phyloP scores from a whole-genome alignment of 2,329 filamentous ascomycete species.

The Alternaria ethzedia region DNA sequence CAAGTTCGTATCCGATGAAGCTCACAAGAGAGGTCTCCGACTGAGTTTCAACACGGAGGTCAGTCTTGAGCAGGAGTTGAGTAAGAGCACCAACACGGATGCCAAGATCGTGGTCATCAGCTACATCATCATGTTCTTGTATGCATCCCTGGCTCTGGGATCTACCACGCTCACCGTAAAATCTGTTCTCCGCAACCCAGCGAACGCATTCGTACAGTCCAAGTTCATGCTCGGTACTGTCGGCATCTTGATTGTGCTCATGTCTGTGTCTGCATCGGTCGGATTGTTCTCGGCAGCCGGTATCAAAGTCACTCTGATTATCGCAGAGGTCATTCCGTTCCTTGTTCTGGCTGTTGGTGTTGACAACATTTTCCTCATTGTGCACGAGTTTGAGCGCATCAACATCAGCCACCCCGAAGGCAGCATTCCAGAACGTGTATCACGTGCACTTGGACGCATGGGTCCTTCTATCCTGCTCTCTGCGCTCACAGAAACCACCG shows the following conservation, averaged over 20 bases:
- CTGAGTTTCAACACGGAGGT: conserved; percentile 95
- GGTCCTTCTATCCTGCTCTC: conserved; percentile 96
- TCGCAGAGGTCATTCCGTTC: conserved; percentile 98
- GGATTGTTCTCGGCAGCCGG: conserved; percentile 91
- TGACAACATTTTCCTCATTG: conserved; percentile 98
- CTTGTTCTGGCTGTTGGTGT: conserved; percentile 95
- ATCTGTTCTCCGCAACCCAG: conserved; percentile 80
- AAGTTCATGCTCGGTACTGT: conserved; percentile 96
- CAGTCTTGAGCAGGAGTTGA: conserved; percentile 92
- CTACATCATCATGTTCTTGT: conserved; percentile 98
- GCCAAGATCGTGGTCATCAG: conserved; percentile 96
- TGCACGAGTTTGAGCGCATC: conserved; percentile 95
- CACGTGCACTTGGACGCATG: conserved; percentile 91
- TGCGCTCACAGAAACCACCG: conserved; percentile 90
- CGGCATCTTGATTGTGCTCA: conserved; percentile 92
- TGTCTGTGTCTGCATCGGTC: conserved; percentile 96
- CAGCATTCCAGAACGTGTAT: conserved; percentile 82
- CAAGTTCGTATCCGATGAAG: conserved; percentile 80
- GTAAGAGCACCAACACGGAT: conserved; percentile 98
- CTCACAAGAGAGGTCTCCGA: conserved; percentile 75
- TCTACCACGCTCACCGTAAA: conserved; percentile 81
- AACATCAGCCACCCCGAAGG: conserved; percentile 92
- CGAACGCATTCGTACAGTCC: conserved; percentile 87
- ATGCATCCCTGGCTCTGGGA: conserved; percentile 89
- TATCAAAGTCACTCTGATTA: conserved; percentile 94